A percentile compares a stretch with the other conserved stretches of the same genome.
Evolutionary conservation across 2,329 filamentous ascomycete genomes (phyloP).

Genomic region (Aspergillus ibericus): DNA sequence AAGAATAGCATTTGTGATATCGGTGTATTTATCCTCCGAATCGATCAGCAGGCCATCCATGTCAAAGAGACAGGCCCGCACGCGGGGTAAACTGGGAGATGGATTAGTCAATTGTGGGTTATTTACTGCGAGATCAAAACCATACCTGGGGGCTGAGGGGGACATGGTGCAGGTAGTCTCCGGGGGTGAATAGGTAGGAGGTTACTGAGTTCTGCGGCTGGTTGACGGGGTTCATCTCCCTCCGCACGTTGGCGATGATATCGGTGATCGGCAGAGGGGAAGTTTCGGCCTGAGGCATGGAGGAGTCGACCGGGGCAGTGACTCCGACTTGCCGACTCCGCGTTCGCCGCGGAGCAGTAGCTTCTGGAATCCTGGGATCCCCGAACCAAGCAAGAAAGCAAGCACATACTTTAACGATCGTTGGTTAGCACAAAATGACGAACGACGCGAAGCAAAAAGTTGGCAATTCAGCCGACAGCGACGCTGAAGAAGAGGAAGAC

Average conservation of each 20-base stretch:
- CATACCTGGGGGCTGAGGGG: slow-evolving; percentile 8
- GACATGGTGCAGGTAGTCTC: slow-evolving; percentile 1
- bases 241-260: background rate
- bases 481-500: slow-evolving; percentile 38
- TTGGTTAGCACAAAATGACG: slow-evolving; percentile 27
- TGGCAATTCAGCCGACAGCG: slow-evolving; percentile 21
- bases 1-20: slow-evolving; percentile 79
- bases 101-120: background rate
- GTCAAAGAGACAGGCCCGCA: slow-evolving; percentile 94
- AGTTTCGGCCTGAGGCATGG: background rate
- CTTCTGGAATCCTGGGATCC: background rate
- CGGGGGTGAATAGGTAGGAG: background rate
- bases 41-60: slow-evolving; percentile 97
- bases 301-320: background rate
- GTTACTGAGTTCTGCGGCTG: background rate
- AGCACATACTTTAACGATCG: background rate
- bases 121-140: background rate
- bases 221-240: background rate
- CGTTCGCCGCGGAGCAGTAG: background rate
- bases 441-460: background rate
- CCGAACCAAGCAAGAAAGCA: too few species aligned
- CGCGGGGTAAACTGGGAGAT: slow-evolving; percentile 65
- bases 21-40: slow-evolving; percentile 86
- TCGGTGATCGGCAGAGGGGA: slow-evolving; percentile 1
- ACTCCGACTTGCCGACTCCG: slow-evolving; percentile 7